These are phyloP conservation scores for Plasmodium cynomolgi DNA, from an alignment of 169 alveolate genomes.

Conservation along the genomic window DNA sequence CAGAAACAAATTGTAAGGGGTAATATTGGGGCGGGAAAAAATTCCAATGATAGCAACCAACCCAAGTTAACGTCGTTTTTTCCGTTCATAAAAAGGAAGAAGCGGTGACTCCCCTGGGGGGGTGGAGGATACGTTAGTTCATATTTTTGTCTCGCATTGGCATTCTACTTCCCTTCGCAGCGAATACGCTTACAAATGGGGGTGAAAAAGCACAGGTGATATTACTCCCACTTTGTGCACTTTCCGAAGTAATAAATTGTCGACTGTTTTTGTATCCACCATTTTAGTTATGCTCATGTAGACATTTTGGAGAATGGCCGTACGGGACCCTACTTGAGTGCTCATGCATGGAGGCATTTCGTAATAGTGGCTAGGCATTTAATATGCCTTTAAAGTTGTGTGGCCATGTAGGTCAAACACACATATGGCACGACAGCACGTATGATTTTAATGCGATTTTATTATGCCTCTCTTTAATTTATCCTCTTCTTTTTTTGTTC, in stretches of 20 bases:
- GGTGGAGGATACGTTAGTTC: background rate
- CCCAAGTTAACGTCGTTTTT: conserved; percentile 45
- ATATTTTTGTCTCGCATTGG: background rate
- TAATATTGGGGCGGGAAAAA: conserved; percentile 13
- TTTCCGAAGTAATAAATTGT: background rate
- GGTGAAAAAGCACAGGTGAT: background rate
- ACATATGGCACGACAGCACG: background rate
- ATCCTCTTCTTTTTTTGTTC: background rate
- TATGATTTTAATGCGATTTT: background rate
- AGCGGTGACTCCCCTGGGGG: background rate
- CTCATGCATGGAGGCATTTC: background rate
- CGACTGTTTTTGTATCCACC: background rate
- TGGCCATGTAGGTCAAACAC: background rate
- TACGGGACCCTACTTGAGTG: background rate
- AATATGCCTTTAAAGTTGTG: background rate
- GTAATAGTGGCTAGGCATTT: background rate
- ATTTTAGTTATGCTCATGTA: background rate
- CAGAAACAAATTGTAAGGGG: background rate
- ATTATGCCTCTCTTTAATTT: background rate
- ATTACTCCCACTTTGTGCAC: background rate
- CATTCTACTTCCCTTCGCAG: background rate
- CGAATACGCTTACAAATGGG: background rate
- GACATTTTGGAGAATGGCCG: background rate
- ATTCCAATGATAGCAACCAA: conserved; percentile 13
- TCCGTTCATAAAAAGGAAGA: conserved; percentile 33